phyloP scores from a whole-genome alignment of 2,329 filamentous ascomycete species.

The Ceratocystis lukuohia region DNA sequence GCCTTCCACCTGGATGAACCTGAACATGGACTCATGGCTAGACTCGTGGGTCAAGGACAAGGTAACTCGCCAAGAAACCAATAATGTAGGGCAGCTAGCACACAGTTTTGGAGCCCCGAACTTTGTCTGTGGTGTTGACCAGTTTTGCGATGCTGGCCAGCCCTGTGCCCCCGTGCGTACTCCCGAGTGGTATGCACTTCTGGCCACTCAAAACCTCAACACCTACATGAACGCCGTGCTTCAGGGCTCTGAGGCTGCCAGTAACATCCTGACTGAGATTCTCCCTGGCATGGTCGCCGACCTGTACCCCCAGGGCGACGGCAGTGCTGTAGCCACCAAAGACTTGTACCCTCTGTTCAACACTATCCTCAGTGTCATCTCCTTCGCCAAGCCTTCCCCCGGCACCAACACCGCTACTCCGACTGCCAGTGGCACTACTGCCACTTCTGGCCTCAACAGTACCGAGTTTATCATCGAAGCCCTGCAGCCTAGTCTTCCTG shows the following conservation, averaged over 20 bases:
- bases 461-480: background rate
- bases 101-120: constrained; percentile 19
- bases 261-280: constrained; percentile 17
- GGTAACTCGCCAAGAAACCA: background rate
- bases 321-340: constrained; percentile 17
- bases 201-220: constrained; percentile 19
- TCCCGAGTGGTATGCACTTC: constrained; percentile 19
- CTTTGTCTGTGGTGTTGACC: constrained; percentile 19
- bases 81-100: constrained; percentile 19
- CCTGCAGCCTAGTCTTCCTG: background rate
- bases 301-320: constrained; percentile 17
- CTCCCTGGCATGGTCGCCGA: constrained; percentile 20
- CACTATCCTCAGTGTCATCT: constrained; percentile 14
- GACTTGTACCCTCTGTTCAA: constrained; percentile 18
- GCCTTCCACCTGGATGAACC: background rate
- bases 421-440: background rate
- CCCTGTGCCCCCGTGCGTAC: constrained; percentile 19
- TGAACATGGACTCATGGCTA: constrained; percentile 14
- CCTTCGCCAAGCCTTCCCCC: constrained; percentile 14
- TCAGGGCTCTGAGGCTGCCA: constrained; percentile 12
- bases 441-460: background rate
- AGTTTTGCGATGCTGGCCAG: constrained; percentile 20
- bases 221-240: constrained; percentile 20
- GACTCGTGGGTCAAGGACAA: constrained; percentile 17
- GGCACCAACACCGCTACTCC: background rate